A percentile compares a stretch with the other conserved stretches of the same genome.
Conservation (phyloP, 2,329 filamentous ascomycete genomes). For the Plectosphaerella sp. region DNA sequence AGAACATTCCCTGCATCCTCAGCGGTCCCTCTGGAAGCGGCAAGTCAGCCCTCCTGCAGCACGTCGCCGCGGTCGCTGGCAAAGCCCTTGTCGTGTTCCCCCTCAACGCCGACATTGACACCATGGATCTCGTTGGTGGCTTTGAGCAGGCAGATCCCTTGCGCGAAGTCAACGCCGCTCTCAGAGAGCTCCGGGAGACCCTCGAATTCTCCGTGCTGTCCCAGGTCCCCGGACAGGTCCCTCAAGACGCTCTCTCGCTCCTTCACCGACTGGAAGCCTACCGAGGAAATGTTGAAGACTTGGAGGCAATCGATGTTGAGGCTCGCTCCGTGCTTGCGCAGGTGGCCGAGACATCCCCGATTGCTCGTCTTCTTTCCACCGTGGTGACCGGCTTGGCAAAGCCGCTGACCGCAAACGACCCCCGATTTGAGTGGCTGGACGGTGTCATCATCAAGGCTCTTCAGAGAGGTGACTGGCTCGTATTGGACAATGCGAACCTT, state of each 20-base stretch:
- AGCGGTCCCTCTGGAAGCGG: conserved; percentile 82
- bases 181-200: conserved; percentile 45
- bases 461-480: conserved; percentile 82
- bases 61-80: conserved; percentile 76
- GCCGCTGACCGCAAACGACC: conserved; percentile 59
- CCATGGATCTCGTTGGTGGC: conserved; percentile 93
- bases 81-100: conserved; percentile 76
- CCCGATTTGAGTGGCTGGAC: conserved; percentile 94
- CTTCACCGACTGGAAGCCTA: conserved; percentile 43
- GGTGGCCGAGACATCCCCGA: conserved; percentile 37
- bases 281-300: conserved; percentile 29
- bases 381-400: conserved; percentile 46
- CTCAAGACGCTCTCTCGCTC: conserved; percentile 42
- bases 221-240: conserved; percentile 41
- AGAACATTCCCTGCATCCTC: conserved; percentile 84
- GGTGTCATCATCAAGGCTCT: conserved; percentile 86
- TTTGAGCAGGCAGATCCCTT: conserved; percentile 91
- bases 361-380: conserved; percentile 42
- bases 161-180: conserved; percentile 59
- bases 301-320: conserved; percentile 30
- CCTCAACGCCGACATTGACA: conserved; percentile 92
- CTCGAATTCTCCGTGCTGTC: conserved; percentile 47
- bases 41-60: conserved; percentile 75
- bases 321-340: conserved; percentile 34
- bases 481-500: conserved; percentile 95